These are phyloP conservation scores for Podospora didyma DNA, from an alignment of 495 filamentous ascomycete genomes.

Conservation along the genomic window DNA sequence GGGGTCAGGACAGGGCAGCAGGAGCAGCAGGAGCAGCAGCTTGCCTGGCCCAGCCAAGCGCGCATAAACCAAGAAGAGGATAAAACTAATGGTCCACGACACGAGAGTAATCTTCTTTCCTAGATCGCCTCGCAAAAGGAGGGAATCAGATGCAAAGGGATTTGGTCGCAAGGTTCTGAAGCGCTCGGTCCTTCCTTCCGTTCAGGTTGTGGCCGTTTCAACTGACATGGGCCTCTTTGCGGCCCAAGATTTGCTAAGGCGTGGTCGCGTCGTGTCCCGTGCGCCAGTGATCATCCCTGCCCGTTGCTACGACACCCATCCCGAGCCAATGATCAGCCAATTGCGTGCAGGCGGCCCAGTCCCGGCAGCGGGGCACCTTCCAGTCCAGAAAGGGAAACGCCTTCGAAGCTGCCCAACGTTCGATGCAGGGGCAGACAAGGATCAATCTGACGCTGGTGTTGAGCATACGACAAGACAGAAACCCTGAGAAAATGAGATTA, in stretches of 20 bases:
- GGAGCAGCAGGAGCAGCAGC: not conserved
- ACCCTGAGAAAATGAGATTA: no score
- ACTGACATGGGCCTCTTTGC: not conserved
- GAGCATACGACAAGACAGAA: no score
- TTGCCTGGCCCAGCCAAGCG: not conserved
- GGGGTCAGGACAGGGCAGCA: not conserved
- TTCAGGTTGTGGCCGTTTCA: not conserved
- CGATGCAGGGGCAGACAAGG: not conserved
- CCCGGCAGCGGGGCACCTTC: not conserved
- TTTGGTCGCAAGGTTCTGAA: not conserved
- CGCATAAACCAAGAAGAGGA: not conserved
- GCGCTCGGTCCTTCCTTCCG: conserved; percentile 6
- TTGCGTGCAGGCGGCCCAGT: not conserved
- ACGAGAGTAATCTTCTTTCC: no score
- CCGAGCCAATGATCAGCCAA: conserved; percentile 11
- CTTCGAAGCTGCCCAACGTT: not conserved
- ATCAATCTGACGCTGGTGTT: no score
- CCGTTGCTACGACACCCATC: conserved; percentile 9
- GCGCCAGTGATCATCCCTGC: conserved; percentile 4
- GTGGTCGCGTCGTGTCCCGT: conserved; percentile 14
- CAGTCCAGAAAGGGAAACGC: not conserved
- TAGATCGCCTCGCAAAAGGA: no score
- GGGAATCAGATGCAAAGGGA: not conserved
- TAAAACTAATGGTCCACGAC: not conserved
- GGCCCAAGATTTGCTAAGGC: conserved; percentile 8